Percentiles rank a stretch among this genome's conserved stretches.
These are phyloP conservation scores for Neurospora sp. DNA, from an alignment of 2,329 filamentous ascomycete genomes.

Conservation along the genomic window DNA sequence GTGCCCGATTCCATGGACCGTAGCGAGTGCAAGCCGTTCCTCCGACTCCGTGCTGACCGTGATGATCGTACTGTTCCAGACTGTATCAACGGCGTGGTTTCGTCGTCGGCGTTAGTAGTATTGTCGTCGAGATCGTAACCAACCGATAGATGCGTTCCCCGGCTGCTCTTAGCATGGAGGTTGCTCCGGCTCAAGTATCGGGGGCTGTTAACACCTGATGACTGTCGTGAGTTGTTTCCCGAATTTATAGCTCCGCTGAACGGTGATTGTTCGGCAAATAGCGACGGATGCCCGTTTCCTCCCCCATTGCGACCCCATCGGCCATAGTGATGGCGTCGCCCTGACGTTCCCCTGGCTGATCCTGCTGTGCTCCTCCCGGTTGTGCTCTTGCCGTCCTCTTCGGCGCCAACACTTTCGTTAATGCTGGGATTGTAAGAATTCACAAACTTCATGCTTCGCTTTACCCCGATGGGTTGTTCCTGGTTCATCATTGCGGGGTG, in stretches of 20 bases:
- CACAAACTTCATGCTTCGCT: constrained; percentile 95
- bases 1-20: constrained; percentile 67
- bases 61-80: constrained; percentile 45
- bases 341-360: constrained; percentile 54
- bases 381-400: constrained; percentile 56
- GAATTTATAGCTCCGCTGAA: constrained; percentile 51
- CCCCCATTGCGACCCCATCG: constrained; percentile 63
- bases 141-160: constrained; percentile 50
- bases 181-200: constrained; percentile 35
- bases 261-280: constrained; percentile 70
- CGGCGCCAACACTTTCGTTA: constrained; percentile 45
- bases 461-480: constrained; percentile 46
- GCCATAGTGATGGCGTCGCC: constrained; percentile 65
- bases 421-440: constrained; percentile 61
- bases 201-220: constrained; percentile 63
- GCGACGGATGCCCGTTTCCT: constrained; percentile 57
- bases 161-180: constrained; percentile 28
- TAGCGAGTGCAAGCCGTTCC: constrained; percentile 39
- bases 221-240: constrained; percentile 44
- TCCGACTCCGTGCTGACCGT: constrained; percentile 48
- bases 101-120: constrained; percentile 68
- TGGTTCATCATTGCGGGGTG: constrained; percentile 56
- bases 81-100: constrained; percentile 70
- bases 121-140: constrained; percentile 73
- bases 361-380: constrained; percentile 52